phyloP scores from a whole-genome alignment of 2,329 filamentous ascomycete genomes.

The Fusarium sp. region DNA sequence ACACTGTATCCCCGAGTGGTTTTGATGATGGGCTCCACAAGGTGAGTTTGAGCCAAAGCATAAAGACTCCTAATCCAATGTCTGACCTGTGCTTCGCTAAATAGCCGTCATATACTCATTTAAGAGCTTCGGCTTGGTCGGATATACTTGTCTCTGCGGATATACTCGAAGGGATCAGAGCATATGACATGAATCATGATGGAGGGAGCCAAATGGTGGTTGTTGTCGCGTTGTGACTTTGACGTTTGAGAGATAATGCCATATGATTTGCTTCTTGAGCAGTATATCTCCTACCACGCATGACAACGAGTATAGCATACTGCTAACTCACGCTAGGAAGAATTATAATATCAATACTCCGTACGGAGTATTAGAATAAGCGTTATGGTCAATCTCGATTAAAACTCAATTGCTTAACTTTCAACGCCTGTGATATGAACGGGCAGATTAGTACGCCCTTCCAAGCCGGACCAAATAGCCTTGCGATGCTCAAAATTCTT shows the following conservation, averaged over 20 bases:
- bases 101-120: conserved; percentile 3
- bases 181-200: not conserved
- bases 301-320: not conserved
- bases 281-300: not conserved
- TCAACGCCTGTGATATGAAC: not conserved
- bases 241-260: not conserved
- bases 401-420: not conserved
- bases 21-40: conserved; percentile 9
- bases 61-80: conserved; percentile 4
- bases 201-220: not conserved
- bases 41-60: conserved; percentile 5
- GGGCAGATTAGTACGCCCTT: not conserved
- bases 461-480: not conserved
- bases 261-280: not conserved
- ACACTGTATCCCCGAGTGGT: not conserved
- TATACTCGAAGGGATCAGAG: not conserved
- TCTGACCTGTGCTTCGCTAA: conserved; percentile 19
- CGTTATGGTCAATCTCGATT: not conserved
- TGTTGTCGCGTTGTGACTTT: not conserved
- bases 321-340: too few relatives aligned
- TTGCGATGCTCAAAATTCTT: not conserved
- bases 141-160: not conserved
- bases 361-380: not conserved
- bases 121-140: conserved; percentile 5
- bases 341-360: not conserved